Evolutionary conservation across 306 rosid species (phyloP).

Genomic region (Cyclanthera cordifolia): DNA sequence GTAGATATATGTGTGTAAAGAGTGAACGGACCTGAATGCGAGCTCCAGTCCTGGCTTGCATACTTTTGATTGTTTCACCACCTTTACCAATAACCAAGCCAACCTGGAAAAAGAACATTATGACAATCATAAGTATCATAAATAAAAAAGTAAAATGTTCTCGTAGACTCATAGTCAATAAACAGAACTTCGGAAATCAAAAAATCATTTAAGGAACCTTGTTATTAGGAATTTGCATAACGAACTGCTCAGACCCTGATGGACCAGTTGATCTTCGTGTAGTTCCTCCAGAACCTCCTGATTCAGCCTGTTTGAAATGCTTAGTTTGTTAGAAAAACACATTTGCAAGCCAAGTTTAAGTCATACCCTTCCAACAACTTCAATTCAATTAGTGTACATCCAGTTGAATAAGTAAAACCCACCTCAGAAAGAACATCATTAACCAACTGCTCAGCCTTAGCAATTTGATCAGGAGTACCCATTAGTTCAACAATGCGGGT

Average conservation of each 20-base stretch:
- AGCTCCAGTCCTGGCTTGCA: conserved; percentile 86
- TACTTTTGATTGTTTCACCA: conserved; percentile 84
- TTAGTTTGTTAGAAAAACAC: not conserved
- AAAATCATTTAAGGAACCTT: conserved; percentile 37
- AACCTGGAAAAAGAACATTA: conserved; percentile 38
- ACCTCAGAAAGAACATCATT: conserved; percentile 91
- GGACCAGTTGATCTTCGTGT: conserved; percentile 58
- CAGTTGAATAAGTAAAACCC: not conserved
- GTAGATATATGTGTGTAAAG: not conserved
- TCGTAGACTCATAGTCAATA: too few relatives aligned
- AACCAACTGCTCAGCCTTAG: conserved; percentile 75
- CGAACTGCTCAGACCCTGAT: conserved; percentile 70
- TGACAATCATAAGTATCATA: not conserved
- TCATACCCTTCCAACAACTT: not conserved
- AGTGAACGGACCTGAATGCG: conserved; percentile 16
- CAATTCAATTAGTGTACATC: not conserved
- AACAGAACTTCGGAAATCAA: not conserved
- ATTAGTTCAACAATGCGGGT: conserved; percentile 69
- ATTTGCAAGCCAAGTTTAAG: not conserved
- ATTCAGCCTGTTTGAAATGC: conserved; percentile 58
- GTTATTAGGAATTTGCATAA: conserved; percentile 69
- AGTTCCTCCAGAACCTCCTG: conserved; percentile 74
- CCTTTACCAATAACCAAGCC: conserved; percentile 96
- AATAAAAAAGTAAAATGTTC: not conserved
- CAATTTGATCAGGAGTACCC: conserved; percentile 77